Evolutionary conservation across 208 protist genomes (phyloP).

Genomic region (Wallacemonas sp.): DNA sequence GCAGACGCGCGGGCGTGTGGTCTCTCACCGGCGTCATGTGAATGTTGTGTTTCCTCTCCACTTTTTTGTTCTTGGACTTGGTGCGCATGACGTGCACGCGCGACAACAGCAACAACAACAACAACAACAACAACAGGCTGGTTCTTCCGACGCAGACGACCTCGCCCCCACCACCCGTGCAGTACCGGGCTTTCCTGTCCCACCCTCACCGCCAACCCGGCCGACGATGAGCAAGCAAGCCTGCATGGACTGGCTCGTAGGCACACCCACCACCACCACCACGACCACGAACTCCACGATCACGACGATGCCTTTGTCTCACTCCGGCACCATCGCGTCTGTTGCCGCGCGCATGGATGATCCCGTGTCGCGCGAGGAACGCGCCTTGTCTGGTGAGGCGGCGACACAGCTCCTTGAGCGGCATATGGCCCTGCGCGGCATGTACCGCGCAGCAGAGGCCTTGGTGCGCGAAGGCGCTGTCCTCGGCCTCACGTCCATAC

Average conservation of each 20-base stretch:
- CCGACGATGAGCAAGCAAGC: no score
- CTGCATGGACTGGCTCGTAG: neutral
- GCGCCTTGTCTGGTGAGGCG: neutral
- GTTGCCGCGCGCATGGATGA: no score
- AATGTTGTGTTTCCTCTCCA: neutral
- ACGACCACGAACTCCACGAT: conserved; percentile 7
- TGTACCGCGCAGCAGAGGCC: conserved; percentile 21
- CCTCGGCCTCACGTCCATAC: neutral
- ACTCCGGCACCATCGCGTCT: no score
- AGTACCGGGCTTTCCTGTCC: no score
- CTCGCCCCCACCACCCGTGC: no score
- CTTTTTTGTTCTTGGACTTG: neutral
- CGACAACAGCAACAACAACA: neutral
- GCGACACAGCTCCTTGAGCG: neutral
- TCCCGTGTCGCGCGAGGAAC: conserved; percentile 31
- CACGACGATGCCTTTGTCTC: conserved; percentile 36
- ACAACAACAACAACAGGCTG: no score
- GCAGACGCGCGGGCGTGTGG: neutral
- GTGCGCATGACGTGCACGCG: neutral
- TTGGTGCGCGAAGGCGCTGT: conserved; percentile 18
- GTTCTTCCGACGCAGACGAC: no score
- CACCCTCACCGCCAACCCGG: no score
- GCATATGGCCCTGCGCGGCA: conserved; percentile 5
- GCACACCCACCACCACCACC: neutral
- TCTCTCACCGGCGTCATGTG: no score